Conservation (phyloP, 306 rosid genomes). For the Leucaena leucocephala region DNA sequence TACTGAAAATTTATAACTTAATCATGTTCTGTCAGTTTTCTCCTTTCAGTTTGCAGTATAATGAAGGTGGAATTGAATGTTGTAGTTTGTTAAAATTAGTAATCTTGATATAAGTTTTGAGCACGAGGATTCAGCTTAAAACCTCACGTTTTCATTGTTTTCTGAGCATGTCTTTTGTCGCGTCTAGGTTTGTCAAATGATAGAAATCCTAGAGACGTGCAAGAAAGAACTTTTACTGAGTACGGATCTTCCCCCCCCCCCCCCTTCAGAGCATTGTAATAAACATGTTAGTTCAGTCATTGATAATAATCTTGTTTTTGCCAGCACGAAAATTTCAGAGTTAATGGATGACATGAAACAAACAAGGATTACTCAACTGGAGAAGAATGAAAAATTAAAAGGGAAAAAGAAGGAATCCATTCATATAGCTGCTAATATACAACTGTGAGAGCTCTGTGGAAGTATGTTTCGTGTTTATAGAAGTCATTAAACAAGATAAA, state of each 20-base stretch:
- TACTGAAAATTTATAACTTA: not conserved
- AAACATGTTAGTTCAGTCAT: not conserved
- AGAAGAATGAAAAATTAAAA: no score
- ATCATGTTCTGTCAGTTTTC: not conserved
- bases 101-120: not conserved
- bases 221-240: not conserved
- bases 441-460: slow-evolving; percentile 43
- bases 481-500: not conserved
- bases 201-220: no score
- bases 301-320: not conserved
- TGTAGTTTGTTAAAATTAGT: not conserved
- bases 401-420: no score
- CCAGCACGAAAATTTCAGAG: not conserved
- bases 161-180: not conserved
- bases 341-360: not conserved
- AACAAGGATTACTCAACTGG: no score
- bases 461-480: slow-evolving; percentile 31
- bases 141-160: not conserved
- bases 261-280: not conserved
- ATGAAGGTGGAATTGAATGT: not conserved
- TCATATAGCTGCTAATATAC: slow-evolving; percentile 40
- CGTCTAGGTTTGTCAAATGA: not conserved
- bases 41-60: not conserved
- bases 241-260: no score
- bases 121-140: not conserved